A percentile compares a stretch with the other conserved stretches of the same genome.
Conservation (phyloP, 192 early-diverging fungal genomes). For the Piromyces finnis region DNA sequence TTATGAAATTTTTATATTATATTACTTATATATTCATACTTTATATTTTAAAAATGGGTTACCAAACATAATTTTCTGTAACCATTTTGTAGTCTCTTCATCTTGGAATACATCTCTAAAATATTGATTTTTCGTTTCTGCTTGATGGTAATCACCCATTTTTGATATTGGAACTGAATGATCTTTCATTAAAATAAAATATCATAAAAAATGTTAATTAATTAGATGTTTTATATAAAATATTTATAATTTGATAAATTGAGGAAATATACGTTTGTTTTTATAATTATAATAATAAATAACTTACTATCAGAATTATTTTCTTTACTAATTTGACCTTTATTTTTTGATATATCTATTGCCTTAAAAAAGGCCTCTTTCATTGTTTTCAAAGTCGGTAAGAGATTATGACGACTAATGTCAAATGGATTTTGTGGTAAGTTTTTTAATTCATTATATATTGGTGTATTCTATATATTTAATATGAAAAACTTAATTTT, state of each 20-base stretch:
- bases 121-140: background rate
- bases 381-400: background rate
- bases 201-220: too few relatives aligned
- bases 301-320: background rate
- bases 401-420: background rate
- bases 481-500: too few relatives aligned
- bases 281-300: too few relatives aligned
- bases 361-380: background rate
- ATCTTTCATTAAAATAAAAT: background rate
- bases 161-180: background rate
- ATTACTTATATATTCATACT: background rate
- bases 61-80: background rate
- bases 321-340: background rate
- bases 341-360: background rate
- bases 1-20: too few relatives aligned
- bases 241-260: too few relatives aligned
- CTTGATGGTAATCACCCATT: background rate
- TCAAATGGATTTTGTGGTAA: background rate
- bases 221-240: too few relatives aligned
- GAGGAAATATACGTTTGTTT: too few relatives aligned
- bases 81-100: background rate
- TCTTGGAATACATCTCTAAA: background rate
- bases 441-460: background rate
- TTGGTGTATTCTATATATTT: background rate
- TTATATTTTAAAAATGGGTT: background rate